A percentile compares a stretch with the other conserved stretches of the same genome.
Evolutionary conservation across 805 yeast species (phyloP).

Genomic region (Schizosaccharomyces octosporus): DNA sequence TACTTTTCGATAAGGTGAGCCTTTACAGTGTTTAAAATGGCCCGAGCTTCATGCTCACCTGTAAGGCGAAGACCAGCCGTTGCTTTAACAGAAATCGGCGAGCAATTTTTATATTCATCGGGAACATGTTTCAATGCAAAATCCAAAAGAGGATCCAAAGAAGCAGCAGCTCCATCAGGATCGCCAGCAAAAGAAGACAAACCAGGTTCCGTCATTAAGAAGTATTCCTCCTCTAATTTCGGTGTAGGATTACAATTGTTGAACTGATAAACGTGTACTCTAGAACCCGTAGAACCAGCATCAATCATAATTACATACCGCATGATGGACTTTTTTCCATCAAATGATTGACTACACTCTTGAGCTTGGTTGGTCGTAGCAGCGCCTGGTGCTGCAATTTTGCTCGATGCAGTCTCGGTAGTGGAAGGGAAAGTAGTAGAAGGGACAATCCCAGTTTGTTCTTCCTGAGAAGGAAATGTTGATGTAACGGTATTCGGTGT

Average conservation of each 20-base stretch:
- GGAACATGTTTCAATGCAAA: constrained; percentile 63
- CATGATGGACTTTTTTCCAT: neutral
- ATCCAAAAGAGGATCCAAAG: constrained; percentile 60
- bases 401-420: too few species aligned
- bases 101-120: constrained; percentile 40
- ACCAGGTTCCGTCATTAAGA: constrained; percentile 81
- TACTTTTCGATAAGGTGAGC: constrained; percentile 49
- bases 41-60: constrained; percentile 48
- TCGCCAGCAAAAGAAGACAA: constrained; percentile 65
- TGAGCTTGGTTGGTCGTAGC: neutral
- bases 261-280: constrained; percentile 83
- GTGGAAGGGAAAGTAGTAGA: too few species aligned
- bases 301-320: constrained; percentile 83
- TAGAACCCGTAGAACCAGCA: constrained; percentile 94
- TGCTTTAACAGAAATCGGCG: constrained; percentile 92
- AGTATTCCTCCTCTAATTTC: constrained; percentile 47
- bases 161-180: constrained; percentile 63
- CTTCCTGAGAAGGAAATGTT: too few species aligned
- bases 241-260: constrained; percentile 75
- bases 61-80: constrained; percentile 85
- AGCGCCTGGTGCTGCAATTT: too few species aligned
- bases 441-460: too few species aligned
- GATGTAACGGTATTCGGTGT: too few species aligned
- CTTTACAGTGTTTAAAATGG: constrained; percentile 55
- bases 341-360: neutral